A percentile compares a stretch with the other conserved stretches of the same genome.
phyloP scores from a whole-genome alignment of 2,329 filamentous ascomycete genomes.

The Aspergillus sp. region DNA sequence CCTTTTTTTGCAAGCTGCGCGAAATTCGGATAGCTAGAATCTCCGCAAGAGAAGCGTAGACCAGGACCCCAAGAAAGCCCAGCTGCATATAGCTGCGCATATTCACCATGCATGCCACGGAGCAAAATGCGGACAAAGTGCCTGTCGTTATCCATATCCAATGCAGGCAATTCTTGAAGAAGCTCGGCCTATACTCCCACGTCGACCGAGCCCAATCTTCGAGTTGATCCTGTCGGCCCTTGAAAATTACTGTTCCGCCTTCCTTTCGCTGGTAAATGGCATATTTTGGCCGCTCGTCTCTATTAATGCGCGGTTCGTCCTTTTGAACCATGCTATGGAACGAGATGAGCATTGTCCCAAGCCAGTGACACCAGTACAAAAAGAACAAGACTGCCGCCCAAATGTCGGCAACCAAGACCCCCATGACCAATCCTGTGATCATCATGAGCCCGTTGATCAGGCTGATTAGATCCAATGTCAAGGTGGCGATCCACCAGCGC shows the following conservation, averaged over 20 bases:
- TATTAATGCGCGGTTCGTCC: constrained; percentile 12
- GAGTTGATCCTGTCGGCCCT: constrained; percentile 26
- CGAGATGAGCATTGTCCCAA: constrained; percentile 25
- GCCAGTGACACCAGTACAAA: constrained; percentile 30
- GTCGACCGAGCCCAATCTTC: constrained; percentile 32
- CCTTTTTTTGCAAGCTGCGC: constrained; percentile 22
- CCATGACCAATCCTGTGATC: constrained; percentile 23
- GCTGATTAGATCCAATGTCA: constrained; percentile 22
- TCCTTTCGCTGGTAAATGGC: constrained; percentile 32
- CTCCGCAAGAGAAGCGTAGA: constrained; percentile 30
- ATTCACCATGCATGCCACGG: constrained; percentile 37
- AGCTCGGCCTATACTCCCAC: constrained; percentile 25
- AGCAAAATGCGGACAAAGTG: constrained; percentile 26
- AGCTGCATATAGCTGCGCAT: constrained; percentile 33
- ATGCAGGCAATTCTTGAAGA: constrained; percentile 22
- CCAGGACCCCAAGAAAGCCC: constrained; percentile 27
- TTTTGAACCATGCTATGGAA: constrained; percentile 22
- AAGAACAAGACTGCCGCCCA: constrained; percentile 32
- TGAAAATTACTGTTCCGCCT: constrained; percentile 35
- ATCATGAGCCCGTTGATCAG: constrained; percentile 27
- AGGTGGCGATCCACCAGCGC: constrained; percentile 15
- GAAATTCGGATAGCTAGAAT: constrained; percentile 28
- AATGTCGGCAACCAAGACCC: constrained; percentile 27
- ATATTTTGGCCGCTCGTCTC: constrained; percentile 20
- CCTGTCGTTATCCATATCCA: constrained; percentile 31